phyloP scores from a whole-genome alignment of 2,329 filamentous ascomycete species.

The Cytospora mali region DNA sequence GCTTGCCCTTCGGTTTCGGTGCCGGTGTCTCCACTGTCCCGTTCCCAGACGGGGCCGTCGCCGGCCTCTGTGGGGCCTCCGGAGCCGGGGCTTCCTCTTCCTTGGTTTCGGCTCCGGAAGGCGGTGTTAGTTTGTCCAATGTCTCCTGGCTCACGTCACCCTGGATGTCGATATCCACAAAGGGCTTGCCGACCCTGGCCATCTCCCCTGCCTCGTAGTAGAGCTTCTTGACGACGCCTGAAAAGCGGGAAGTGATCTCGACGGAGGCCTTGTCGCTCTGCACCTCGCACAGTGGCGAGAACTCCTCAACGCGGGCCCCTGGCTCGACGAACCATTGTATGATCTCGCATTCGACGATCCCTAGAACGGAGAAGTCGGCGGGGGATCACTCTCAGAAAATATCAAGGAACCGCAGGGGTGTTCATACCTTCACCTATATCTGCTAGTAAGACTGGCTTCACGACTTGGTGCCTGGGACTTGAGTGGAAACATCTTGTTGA shows the following conservation, averaged over 20 bases:
- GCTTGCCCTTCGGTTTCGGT: slow-evolving; percentile 57
- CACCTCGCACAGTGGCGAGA: slow-evolving; percentile 96
- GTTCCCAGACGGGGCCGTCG: slow-evolving; percentile 13
- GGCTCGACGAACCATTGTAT: slow-evolving; percentile 99
- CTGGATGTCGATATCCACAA: slow-evolving; percentile 93
- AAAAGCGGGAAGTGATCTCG: slow-evolving; percentile 93
- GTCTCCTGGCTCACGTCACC: slow-evolving; percentile 71
- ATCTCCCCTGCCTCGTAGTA: slow-evolving; percentile 96
- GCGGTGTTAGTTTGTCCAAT: slow-evolving; percentile 43
- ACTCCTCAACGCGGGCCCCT: slow-evolving; percentile 93
- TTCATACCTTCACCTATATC: slow-evolving; percentile 80
- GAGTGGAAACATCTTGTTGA: slow-evolving; percentile 52
- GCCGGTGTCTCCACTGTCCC: slow-evolving; percentile 20
- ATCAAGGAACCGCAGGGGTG: neutral
- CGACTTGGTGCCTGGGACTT: slow-evolving; percentile 51
- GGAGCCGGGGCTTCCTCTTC: slow-evolving; percentile 27
- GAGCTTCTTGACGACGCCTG: slow-evolving; percentile 93
- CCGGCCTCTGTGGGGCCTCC: slow-evolving; percentile 33
- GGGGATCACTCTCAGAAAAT: neutral
- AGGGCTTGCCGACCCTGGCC: slow-evolving; percentile 90
- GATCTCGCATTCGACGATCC: slow-evolving; percentile 97
- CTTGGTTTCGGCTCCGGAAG: slow-evolving; percentile 29
- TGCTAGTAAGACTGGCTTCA: slow-evolving; percentile 81
- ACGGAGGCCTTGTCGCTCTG: slow-evolving; percentile 93
- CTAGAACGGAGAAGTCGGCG: slow-evolving; percentile 48